phyloP scores from a whole-genome alignment of 1,284 basidiomycete genomes.

The Ceratobasidium sp. region DNA sequence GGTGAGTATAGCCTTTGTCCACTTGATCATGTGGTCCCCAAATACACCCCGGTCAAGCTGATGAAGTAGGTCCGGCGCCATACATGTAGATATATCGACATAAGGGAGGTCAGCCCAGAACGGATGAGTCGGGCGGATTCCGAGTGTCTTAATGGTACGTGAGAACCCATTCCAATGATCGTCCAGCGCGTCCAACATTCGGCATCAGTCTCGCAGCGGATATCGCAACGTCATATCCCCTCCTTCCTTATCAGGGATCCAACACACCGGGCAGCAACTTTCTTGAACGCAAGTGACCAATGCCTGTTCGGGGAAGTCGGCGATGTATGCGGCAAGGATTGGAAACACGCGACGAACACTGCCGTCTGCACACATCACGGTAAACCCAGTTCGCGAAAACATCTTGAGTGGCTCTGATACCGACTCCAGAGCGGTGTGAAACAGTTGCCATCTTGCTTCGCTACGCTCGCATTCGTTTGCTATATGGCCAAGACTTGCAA shows the following conservation, averaged over 20 bases:
- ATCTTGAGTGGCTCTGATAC: constrained; percentile 46
- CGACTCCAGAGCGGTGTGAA: constrained; percentile 49
- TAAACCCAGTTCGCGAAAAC: constrained; percentile 33
- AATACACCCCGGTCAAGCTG: constrained; percentile 57
- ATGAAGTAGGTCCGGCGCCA: constrained; percentile 56
- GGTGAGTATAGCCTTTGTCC: constrained; percentile 3
- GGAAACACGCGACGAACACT: constrained; percentile 44
- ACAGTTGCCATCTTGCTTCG: constrained; percentile 43
- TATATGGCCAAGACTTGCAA: not conserved
- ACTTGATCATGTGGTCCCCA: constrained; percentile 52
- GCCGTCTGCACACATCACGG: constrained; percentile 48
- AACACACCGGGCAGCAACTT: constrained; percentile 37
- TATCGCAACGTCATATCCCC: not conserved
- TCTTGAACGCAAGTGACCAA: constrained; percentile 45
- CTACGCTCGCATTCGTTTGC: not conserved
- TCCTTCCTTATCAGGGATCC: not conserved
- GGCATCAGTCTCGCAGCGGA: not conserved
- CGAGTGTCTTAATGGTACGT: not conserved
- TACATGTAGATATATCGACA: constrained; percentile 43
- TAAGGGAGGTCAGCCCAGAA: constrained; percentile 7
- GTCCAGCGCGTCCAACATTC: not conserved
- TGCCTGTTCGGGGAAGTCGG: constrained; percentile 51
- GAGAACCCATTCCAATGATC: constrained; percentile 13
- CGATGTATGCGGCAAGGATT: constrained; percentile 51
- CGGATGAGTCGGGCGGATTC: not conserved